Evolutionary conservation across 768 basidiomycete species (phyloP), one percentile per base, ranked within the genome.

Genomic region (Tricholoma matsutake): DNA sequence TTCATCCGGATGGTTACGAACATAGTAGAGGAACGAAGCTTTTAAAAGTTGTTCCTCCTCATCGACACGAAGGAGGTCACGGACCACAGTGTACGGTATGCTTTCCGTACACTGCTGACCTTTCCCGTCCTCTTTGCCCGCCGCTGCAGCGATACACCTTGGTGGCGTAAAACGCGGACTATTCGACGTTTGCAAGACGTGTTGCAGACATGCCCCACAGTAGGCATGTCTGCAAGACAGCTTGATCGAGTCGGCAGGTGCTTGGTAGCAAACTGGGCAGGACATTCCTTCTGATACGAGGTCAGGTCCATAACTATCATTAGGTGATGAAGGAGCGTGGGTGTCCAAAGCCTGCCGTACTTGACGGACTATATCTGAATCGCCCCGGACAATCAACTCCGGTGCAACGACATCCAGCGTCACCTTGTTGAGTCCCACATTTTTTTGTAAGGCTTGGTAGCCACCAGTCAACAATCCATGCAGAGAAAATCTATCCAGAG

Each of bases 161-260:
- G 79, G 66, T 6, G 70, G 68, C 39, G 66, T 65, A 22, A 71
- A 68, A 13, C 70, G 71, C 6, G 70, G 65, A 22, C 73, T 68
- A 14, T 72, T 64, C 2, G 71, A 65, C 4, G 73, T 70, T 41
- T 65, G 67, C 45, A 86, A 69, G 57, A 79, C 76, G 59, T 78
- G 73, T 62, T 76, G 72, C 55, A 86, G 72, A 68, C 86, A 87
- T 8, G 68, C 34, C 29, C 63, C 72, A 71, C 86, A 86, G 67
- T 86, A 86, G 22, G 65, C 63, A 68, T 87, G 85, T 16, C 75
- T 75, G 68, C 86, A 87, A 28, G 71, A 69, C 61, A 83, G 65
- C 58, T 66, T 68, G 64, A 77, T 65, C 1, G 75, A 67, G n/a
- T 74, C 65, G 14, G 64, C 64, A 11, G 78, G 68, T n/a, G 58